Conservation (phyloP, 208 protist species). For the Trypanosomatidae sp. region DNA sequence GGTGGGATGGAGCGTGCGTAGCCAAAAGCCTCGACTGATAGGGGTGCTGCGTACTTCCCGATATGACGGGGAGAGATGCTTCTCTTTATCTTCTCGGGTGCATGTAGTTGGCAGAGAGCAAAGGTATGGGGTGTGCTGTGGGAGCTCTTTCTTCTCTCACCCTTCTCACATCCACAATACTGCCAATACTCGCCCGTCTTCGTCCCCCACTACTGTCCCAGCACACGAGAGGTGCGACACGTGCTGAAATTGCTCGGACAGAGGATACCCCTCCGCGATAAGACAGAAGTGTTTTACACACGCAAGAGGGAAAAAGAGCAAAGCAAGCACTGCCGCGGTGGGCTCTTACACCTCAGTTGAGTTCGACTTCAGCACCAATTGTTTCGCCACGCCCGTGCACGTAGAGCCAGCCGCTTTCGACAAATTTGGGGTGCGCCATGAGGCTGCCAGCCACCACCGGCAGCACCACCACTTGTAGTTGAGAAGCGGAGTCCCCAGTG, state of each 20-base stretch:
- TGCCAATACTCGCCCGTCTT: not conserved
- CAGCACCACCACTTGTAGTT: not conserved
- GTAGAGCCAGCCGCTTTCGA: slow-evolving; percentile 21
- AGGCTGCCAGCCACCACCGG: slow-evolving; percentile 2
- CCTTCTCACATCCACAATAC: not conserved
- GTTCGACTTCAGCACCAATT: slow-evolving; percentile 4
- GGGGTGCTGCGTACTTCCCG: not conserved
- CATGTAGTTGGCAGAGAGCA: not conserved
- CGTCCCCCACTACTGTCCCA: too few relatives aligned
- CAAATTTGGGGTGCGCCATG: slow-evolving; percentile 11
- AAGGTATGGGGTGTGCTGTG: not conserved
- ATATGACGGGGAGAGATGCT: not conserved
- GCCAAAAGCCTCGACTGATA: not conserved
- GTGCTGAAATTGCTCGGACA: not conserved
- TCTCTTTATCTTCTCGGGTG: not conserved
- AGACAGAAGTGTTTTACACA: not conserved
- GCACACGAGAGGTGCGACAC: not conserved
- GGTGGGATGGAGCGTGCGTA: not conserved
- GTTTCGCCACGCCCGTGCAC: slow-evolving; percentile 29
- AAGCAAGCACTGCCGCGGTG: not conserved
- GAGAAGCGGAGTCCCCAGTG: not conserved
- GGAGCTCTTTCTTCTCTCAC: not conserved
- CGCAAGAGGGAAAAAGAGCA: not conserved
- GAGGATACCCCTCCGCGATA: not conserved
- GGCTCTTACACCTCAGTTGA: not conserved